Evolutionary conservation across 2,329 filamentous ascomycete genomes (phyloP).

Genomic region (Thielaviopsis populi): DNA sequence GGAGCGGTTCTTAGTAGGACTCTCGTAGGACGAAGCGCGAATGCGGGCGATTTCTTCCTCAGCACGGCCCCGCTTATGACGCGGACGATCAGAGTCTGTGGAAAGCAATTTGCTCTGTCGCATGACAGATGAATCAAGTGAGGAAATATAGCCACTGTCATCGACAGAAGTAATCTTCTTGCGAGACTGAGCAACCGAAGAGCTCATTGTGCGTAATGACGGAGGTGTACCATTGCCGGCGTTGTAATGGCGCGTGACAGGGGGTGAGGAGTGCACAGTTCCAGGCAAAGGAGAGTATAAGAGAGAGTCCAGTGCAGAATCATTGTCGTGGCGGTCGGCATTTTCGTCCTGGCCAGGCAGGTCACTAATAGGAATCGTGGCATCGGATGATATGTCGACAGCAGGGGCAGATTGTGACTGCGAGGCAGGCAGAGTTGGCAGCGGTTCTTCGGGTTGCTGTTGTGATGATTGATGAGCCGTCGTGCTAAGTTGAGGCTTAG

Average conservation of each 20-base stretch:
- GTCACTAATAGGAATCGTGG: conserved; percentile 60
- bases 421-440: conserved; percentile 28
- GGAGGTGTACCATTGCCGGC: conserved; percentile 61
- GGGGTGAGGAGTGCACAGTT: conserved; percentile 80
- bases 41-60: conserved; percentile 93
- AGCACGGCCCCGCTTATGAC: conserved; percentile 74
- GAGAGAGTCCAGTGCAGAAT: conserved; percentile 31
- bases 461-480: conserved; percentile 7
- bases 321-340: conserved; percentile 27
- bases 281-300: conserved; percentile 55
- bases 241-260: conserved; percentile 46
- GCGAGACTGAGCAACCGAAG: conserved; percentile 51
- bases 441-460: conserved; percentile 14
- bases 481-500: conserved; percentile 23
- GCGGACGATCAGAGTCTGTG: conserved; percentile 65
- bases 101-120: conserved; percentile 55
- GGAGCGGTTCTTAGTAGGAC: conserved; percentile 57
- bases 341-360: conserved; percentile 40
- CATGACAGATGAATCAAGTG: conserved; percentile 77
- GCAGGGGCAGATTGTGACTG: conserved; percentile 26
- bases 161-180: conserved; percentile 66
- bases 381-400: conserved; percentile 59
- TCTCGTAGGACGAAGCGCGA: conserved; percentile 83
- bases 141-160: conserved; percentile 96
- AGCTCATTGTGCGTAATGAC: conserved; percentile 42